These are phyloP conservation scores for Cubamyces sp. DNA, from an alignment of 768 basidiomycete species.

Conservation along the genomic window DNA sequence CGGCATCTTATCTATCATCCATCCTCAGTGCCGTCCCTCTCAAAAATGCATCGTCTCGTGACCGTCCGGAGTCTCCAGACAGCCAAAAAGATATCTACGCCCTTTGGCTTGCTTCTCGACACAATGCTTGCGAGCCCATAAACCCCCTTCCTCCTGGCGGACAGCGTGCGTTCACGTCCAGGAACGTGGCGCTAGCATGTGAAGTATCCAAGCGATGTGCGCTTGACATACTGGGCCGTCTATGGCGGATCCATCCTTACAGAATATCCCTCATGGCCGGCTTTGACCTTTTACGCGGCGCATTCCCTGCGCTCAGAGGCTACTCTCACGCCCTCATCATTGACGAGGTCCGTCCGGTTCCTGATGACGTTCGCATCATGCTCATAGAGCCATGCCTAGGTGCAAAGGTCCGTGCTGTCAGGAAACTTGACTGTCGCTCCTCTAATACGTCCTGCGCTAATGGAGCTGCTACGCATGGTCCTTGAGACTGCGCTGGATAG, in stretches of 20 bases:
- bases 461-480: constrained; percentile 67
- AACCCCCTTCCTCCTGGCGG: constrained; percentile 57
- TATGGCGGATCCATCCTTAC: constrained; percentile 64
- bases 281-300: constrained; percentile 71
- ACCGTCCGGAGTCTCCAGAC: constrained; percentile 7
- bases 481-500: constrained; percentile 69
- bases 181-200: constrained; percentile 61
- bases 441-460: constrained; percentile 57
- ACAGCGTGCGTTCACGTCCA: constrained; percentile 61
- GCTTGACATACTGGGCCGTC: constrained; percentile 53
- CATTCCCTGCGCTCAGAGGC: constrained; percentile 81
- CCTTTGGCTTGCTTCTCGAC: constrained; percentile 16
- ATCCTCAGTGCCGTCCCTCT: neutral
- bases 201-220: constrained; percentile 57
- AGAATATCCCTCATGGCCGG: constrained; percentile 72
- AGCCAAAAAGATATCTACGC: constrained; percentile 7
- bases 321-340: constrained; percentile 87
- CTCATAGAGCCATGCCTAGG: constrained; percentile 42
- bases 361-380: neutral
- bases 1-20: neutral
- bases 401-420: constrained; percentile 71
- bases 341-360: constrained; percentile 65
- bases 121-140: neutral
- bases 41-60: neutral
- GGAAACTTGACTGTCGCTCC: constrained; percentile 73